Percentiles rank a stretch among this genome's conserved stretches.
These are phyloP conservation scores for Colletotrichum gigasporum DNA, from an alignment of 2,329 filamentous ascomycete genomes.

Conservation along the genomic window DNA sequence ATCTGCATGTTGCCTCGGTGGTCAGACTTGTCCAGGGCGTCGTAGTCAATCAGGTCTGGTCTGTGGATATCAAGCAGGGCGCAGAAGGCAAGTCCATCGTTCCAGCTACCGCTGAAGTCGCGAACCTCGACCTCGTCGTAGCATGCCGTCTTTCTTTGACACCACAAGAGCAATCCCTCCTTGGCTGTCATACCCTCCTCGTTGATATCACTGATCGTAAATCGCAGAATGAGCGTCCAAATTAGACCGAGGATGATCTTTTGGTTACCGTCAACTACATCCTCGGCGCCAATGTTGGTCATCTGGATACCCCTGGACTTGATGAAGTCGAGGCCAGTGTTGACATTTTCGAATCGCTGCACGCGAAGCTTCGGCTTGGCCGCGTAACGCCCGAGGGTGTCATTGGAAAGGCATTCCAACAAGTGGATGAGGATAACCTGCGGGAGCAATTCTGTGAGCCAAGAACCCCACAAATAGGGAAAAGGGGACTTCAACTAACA, in stretches of 20 bases:
- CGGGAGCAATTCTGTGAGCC: constrained; percentile 32
- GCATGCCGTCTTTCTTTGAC: constrained; percentile 97
- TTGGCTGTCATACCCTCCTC: constrained; percentile 98
- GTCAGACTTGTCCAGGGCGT: constrained; percentile 91
- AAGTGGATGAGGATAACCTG: constrained; percentile 96
- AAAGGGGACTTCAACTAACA: constrained; percentile 63
- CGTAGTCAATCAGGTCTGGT: constrained; percentile 96
- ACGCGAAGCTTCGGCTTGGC: constrained; percentile 96
- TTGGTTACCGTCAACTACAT: constrained; percentile 96
- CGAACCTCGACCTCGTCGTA: constrained; percentile 96
- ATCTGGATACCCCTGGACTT: constrained; percentile 91
- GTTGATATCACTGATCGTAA: constrained; percentile 99
- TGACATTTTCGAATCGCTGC: constrained; percentile 98
- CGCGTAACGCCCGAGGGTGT: constrained; percentile 96
- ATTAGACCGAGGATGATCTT: constrained; percentile 98
- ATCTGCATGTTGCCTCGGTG: constrained; percentile 98
- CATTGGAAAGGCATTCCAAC: constrained; percentile 92
- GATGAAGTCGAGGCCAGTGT: constrained; percentile 93
- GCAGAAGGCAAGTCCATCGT: constrained; percentile 95
- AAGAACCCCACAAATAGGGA: constrained; percentile 14
- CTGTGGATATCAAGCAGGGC: constrained; percentile 96
- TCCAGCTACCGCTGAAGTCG: constrained; percentile 97
- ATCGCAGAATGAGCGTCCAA: constrained; percentile 97
- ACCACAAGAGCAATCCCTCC: constrained; percentile 94
- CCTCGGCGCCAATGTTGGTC: constrained; percentile 98